phyloP scores from a whole-genome alignment of 345 rosid genomes.

The Atalantia buxifolia region DNA sequence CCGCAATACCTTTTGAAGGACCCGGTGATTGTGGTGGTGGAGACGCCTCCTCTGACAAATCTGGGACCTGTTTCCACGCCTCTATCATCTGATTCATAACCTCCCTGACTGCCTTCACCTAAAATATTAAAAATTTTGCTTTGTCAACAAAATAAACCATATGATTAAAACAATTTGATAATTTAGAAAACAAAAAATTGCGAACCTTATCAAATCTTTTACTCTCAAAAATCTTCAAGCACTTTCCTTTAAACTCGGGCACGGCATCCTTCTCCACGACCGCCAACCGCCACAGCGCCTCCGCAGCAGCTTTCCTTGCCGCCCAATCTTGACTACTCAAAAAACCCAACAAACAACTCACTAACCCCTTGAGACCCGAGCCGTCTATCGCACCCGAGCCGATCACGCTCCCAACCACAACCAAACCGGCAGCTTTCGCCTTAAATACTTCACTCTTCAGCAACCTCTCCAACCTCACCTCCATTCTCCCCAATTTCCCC shows the following conservation, averaged over 20 bases:
- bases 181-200: neutral
- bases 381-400: constrained; percentile 61
- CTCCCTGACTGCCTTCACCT: constrained; percentile 94
- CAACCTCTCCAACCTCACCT: constrained; percentile 68
- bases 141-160: constrained; percentile 2
- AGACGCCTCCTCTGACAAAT: constrained; percentile 70
- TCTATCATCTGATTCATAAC: constrained; percentile 86
- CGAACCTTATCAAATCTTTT: constrained; percentile 84
- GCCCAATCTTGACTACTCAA: constrained; percentile 83
- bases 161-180: constrained; percentile 2
- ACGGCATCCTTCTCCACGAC: constrained; percentile 60
- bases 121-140: constrained; percentile 13
- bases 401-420: constrained; percentile 79
- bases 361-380: constrained; percentile 42
- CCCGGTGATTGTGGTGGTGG: constrained; percentile 62
- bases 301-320: constrained; percentile 85
- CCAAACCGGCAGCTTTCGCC: constrained; percentile 75
- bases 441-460: constrained; percentile 63
- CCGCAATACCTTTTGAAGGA: constrained; percentile 60
- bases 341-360: constrained; percentile 55
- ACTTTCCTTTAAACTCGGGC: constrained; percentile 62
- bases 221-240: constrained; percentile 63
- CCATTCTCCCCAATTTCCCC: constrained; percentile 39
- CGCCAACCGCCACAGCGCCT: constrained; percentile 73
- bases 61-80: constrained; percentile 92